Percentiles rank a stretch among this genome's conserved stretches.
Evolutionary conservation across 352 stramenopile genomes (phyloP).

Genomic region (Phytophthora niederhauseri): DNA sequence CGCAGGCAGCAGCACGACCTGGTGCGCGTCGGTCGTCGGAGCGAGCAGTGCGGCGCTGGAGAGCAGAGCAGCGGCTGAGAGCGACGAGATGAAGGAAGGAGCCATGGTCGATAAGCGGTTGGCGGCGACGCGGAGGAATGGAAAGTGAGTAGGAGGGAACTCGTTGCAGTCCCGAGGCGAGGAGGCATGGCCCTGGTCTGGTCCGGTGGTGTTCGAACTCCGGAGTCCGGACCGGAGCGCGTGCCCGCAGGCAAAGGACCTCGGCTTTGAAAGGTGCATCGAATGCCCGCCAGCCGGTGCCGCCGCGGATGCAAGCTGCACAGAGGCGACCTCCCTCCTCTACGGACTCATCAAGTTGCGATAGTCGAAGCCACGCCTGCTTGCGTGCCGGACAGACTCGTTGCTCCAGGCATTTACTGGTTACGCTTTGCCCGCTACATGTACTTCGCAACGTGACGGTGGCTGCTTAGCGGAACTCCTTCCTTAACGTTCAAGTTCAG

Average conservation of each 20-base stretch:
- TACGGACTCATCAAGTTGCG: constrained; percentile 21
- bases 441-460: no score
- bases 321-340: constrained; percentile 21
- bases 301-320: constrained; percentile 16
- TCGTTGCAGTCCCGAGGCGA: constrained; percentile 20
- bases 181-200: constrained; percentile 16
- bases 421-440: neutral
- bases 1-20: constrained; percentile 46
- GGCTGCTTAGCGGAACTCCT: no score
- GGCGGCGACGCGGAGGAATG: constrained; percentile 11
- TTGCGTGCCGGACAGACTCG: neutral
- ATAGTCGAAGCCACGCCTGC: constrained; percentile 12
- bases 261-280: constrained; percentile 7
- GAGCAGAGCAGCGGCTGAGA: constrained; percentile 32
- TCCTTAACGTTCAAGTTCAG: no score
- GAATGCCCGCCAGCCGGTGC: constrained; percentile 23
- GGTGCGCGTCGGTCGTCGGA: constrained; percentile 37
- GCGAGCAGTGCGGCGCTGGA: constrained; percentile 35
- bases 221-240: no score
- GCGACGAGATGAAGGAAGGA: constrained; percentile 31
- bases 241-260: constrained; percentile 3
- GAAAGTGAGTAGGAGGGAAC: constrained; percentile 15
- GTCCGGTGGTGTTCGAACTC: constrained; percentile 21
- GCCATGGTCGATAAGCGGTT: constrained; percentile 16
- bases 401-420: neutral